A percentile compares a stretch with the other conserved stretches of the same genome.
phyloP scores from a whole-genome alignment of 2,329 filamentous ascomycete species.

The Penicillium sp. region DNA sequence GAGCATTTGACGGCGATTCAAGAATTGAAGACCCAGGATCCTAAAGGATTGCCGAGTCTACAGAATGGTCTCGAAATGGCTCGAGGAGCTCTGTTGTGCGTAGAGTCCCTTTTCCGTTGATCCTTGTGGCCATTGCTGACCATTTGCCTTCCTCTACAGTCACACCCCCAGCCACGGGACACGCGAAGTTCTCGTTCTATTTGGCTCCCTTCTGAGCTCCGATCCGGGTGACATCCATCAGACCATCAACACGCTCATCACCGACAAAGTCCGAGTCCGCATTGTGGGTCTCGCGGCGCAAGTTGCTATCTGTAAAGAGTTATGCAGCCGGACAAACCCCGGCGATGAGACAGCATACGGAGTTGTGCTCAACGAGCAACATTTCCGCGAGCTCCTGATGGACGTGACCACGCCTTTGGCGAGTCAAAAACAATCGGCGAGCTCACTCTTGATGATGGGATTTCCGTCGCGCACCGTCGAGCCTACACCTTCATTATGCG shows the following conservation, averaged over 20 bases:
- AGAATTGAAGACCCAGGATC: constrained; percentile 59
- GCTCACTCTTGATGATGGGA: constrained; percentile 85
- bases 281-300: constrained; percentile 88
- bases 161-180: constrained; percentile 92
- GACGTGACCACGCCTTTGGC: constrained; percentile 83
- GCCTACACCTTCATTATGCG: constrained; percentile 68
- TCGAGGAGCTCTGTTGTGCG: constrained; percentile 77
- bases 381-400: constrained; percentile 85
- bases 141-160: constrained; percentile 37
- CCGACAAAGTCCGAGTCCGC: constrained; percentile 77
- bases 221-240: constrained; percentile 95
- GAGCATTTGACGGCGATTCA: constrained; percentile 77
- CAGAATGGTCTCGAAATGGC: constrained; percentile 97
- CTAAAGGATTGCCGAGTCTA: constrained; percentile 69
- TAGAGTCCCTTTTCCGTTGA: background rate
- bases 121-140: background rate
- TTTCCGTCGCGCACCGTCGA: constrained; percentile 84
- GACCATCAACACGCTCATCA: constrained; percentile 71
- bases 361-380: constrained; percentile 77
- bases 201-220: constrained; percentile 80
- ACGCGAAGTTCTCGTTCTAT: constrained; percentile 83
- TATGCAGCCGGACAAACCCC: constrained; percentile 80
- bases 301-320: constrained; percentile 83
- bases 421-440: constrained; percentile 50
- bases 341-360: constrained; percentile 67